Evolutionary conservation across 2,329 filamentous ascomycete species (phyloP).

Genomic region (Endothia cerciana): DNA sequence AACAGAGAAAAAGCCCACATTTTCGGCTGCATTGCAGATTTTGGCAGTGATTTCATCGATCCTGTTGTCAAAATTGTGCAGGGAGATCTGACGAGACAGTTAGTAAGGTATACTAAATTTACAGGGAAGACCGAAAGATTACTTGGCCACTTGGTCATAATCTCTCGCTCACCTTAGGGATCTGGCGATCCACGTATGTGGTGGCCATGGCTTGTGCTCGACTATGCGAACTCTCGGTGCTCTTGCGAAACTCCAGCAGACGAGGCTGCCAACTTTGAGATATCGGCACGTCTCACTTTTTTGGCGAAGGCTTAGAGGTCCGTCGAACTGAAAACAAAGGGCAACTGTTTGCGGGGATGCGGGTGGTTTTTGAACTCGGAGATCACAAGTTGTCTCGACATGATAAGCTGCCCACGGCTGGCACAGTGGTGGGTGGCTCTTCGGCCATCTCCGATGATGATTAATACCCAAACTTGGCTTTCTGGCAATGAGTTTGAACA

Average conservation of each 20-base stretch:
- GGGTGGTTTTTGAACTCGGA: constrained; percentile 12
- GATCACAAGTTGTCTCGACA: neutral
- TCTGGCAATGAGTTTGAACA: neutral
- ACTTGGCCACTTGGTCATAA: neutral
- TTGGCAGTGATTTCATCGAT: constrained; percentile 57
- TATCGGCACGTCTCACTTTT: neutral
- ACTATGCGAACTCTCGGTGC: neutral
- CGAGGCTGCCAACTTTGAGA: neutral
- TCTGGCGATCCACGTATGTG: constrained; percentile 26
- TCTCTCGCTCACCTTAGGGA: constrained; percentile 26
- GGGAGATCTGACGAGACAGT: constrained; percentile 50
- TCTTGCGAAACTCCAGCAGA: neutral
- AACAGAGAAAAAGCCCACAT: constrained; percentile 62
- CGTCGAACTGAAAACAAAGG: neutral
- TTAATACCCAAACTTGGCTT: neutral
- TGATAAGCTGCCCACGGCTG: constrained; percentile 24
- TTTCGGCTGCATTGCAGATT: constrained; percentile 57
- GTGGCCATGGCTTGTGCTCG: constrained; percentile 19
- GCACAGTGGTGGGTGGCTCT: neutral
- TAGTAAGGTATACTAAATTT: neutral
- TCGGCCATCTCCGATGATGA: constrained; percentile 28
- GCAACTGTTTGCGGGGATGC: constrained; percentile 2
- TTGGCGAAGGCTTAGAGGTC: neutral
- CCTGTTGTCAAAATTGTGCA: constrained; percentile 56
- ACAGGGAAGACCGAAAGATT: neutral